Base-by-base conservation (phyloP, 768 basidiomycete genomes). In the Tubosaeta sp. region DNA sequence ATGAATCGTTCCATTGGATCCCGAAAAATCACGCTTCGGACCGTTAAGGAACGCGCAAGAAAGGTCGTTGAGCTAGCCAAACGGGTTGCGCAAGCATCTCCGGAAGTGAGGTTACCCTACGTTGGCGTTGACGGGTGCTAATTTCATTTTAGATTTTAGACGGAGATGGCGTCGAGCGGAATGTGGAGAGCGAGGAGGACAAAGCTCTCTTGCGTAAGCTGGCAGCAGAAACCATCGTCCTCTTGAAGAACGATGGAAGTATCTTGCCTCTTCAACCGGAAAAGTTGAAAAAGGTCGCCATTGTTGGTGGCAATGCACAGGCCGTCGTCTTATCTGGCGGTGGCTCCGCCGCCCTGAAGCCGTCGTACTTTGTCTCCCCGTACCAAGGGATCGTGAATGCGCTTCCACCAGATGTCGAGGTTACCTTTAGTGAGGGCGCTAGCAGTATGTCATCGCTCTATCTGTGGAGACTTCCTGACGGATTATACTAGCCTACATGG, bases 291-390 rank as follows among this genome's bases (percentile, higher is more conserved):
- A 89, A 84, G 66, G 72, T 91, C 34, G 88, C 87, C 0, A 81
- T 93, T 45, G 75, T 92, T 31, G 90, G 90, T 17, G 68, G 67
- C 9, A 87, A 87, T 65, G 82, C 81, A 39, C 80, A 80, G 63
- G 81, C 78, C 46, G 67, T 78, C 35, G 74, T 86, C 6, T 81
- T 88, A 42, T 89, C 86, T 17, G 90, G 89, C 25, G 88, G 89
- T 33, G 88, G 88, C 32, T 85, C 86, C 10, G 84, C 85, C 10
- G 65, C 72, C 32, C 74, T 92, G 48, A 86, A 88, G 59, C 75
- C 88, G 1, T 83, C 83, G 5, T 93, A 88, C 73, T 86, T 87
- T 56, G 68, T 86, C 43, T 82, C 81, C 6, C 91, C 91, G 0
- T 90, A 82, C 64, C 81, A 91, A 27, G 91, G 91, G 2, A 83